Base-by-base conservation (phyloP, 192 early-diverging fungal species). In the Spizellomyces sp. region DNA sequence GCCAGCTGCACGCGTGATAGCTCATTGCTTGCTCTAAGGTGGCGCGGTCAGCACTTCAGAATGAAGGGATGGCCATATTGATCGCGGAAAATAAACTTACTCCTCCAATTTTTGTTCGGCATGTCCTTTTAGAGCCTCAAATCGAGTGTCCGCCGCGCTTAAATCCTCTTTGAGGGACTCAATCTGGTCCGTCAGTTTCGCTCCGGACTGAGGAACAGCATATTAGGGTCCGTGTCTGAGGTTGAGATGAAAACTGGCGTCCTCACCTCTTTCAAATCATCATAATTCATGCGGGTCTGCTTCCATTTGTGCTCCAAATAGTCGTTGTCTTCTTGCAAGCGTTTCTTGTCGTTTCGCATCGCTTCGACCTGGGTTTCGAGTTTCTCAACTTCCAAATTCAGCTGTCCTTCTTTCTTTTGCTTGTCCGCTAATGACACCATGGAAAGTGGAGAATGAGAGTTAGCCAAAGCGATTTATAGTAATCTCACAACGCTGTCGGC, bases 31-130 rank as follows among this genome's bases (percentile, higher is more conserved):
- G 79, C 82, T 7, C 80, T 81, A 54, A 15, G 36, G 10, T 36
- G 27, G 27, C 27, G 27, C 27, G 27, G 27, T 36, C 3, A 36
- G 3, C 27, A 36, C 27, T 36, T 36, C 1, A 67, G 45, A 43
- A 75, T 12, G 19, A 6, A 27, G 58, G 12, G 15, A 6, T 44
- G 45, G 44, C 8, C 22, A 64, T 14, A 14, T 12, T 4, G 27
- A 27, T 72, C 8, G 5, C 15, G 45, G 36, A 46, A 42, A 15
- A 42, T 10, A 27, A 48, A 67, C 64, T 22, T 52, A 81, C 82
- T 67, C 58, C 17, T 79, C 70, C 9, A 84, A 50, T 50, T 82
- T 84, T 12, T 75, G 60, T 63, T 84, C 73, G 36, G 82, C 82
- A 62, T 82, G 75, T 7, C 17, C 56, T 42, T 65, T 70, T 19